Base-by-base conservation (phyloP, 139 green algal species). In the Tetradesmus obliquus region DNA sequence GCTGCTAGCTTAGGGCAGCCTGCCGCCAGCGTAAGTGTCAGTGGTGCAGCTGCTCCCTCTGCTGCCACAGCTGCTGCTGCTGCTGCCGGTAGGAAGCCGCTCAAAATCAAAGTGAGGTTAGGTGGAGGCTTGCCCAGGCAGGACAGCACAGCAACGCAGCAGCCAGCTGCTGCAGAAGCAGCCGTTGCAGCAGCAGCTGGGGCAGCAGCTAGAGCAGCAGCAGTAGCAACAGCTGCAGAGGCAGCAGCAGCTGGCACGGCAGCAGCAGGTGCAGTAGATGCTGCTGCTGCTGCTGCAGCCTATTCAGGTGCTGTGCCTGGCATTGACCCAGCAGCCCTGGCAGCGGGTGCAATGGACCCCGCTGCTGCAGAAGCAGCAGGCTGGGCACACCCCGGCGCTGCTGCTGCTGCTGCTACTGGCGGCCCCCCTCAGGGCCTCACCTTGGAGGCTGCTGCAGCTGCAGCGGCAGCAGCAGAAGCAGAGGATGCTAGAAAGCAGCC, bases 91-190 rank as follows among this genome's bases (percentile, higher is more conserved):
- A 90, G 19, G 71, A 58, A 90, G 66, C 45, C 57, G 53, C 71
- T 90, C 53, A 90, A 90, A 53, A 12, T 90, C 15, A 90, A 90
- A 71, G 71, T 90, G 53, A 90, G 17, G 71, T 45, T 90, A 53
- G 71, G 32, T 45, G 32, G 86, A 12, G 51, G 85, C 32, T 12
- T 82, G 85, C 5, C 7, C 24, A 81, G 57, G 85, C 62, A 82
- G 45, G 55, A 55, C 69, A 90, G 86, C 53, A 53, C 19, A 15
- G 53, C 76, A 22, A 20, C 22, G 54, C 85, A 82, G 62, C 85
- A 17, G 19, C 15, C 69, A 54, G 45, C 76, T 20, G 84, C 55
- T 24, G 84, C 62, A 3, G 62, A 58, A 80, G 57, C 57, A 57
- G 62, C 32, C 12, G 53, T 45, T 71, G 86, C 69, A 45, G 55